These are phyloP conservation scores for Starmerella scarabaei DNA, from an alignment of 805 yeast genomes.

Conservation along the genomic window DNA sequence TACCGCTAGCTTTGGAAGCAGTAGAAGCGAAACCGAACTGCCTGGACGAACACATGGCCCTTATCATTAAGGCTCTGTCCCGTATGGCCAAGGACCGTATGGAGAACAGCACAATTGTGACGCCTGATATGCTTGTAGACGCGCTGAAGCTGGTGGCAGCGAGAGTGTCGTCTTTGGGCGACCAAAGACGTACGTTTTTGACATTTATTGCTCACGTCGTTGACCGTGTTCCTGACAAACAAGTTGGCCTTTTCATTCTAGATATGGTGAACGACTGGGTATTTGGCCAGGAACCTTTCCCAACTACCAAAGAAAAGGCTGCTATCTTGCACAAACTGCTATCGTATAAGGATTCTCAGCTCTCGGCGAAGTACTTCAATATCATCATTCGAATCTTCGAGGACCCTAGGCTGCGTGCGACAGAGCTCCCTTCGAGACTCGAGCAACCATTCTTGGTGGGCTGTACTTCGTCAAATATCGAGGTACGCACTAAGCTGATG, in stretches of 20 bases:
- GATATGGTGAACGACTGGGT: conserved; percentile 80
- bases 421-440: conserved; percentile 86
- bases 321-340: conserved; percentile 88
- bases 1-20: conserved; percentile 56
- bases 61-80: conserved; percentile 66
- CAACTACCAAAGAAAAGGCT: conserved; percentile 91
- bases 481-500: conserved; percentile 67
- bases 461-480: conserved; percentile 53
- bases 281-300: conserved; percentile 66
- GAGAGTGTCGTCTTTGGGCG: conserved; percentile 80
- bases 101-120: conserved; percentile 13
- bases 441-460: conserved; percentile 95
- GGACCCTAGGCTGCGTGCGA: conserved; percentile 58
- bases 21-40: conserved; percentile 60
- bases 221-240: conserved; percentile 73
- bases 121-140: conserved; percentile 44
- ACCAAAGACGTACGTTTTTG: conserved; percentile 79
- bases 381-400: conserved; percentile 81
- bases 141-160: conserved; percentile 63
- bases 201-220: conserved; percentile 78
- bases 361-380: conserved; percentile 67
- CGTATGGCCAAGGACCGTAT: conserved; percentile 22
- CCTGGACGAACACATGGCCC: conserved; percentile 61
- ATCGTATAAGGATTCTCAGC: conserved; percentile 57
- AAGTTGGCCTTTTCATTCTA: conserved; percentile 59